Percentiles rank a stretch among this genome's conserved stretches.
Evolutionary conservation across 805 yeast species (phyloP).

Genomic region (Debaryomyces prosopidis): DNA sequence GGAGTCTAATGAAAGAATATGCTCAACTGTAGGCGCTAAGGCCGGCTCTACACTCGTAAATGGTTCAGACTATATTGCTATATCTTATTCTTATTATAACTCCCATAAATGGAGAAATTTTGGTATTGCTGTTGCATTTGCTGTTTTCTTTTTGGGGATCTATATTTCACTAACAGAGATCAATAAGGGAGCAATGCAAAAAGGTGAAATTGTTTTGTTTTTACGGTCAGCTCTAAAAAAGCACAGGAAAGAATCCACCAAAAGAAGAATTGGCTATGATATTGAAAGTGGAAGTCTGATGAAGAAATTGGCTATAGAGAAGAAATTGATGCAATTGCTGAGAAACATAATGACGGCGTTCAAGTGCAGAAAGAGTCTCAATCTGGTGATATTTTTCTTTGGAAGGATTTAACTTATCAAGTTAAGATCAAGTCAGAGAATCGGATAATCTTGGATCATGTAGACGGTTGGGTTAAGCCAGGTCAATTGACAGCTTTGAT

Average conservation of each 20-base stretch:
- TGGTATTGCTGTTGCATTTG: conserved; percentile 61
- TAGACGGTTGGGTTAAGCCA: conserved; percentile 83
- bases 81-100: conserved; percentile 44
- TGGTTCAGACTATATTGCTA: conserved; percentile 33
- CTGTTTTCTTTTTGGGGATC: conserved; percentile 51
- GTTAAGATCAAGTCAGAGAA: conserved; percentile 34
- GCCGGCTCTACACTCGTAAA: conserved; percentile 20
- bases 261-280: conserved; percentile 15
- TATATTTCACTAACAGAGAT: conserved; percentile 58
- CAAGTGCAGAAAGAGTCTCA: conserved; percentile 17
- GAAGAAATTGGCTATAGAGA: conserved; percentile 8
- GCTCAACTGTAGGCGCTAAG: conserved; percentile 22
- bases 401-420: conserved; percentile 75
- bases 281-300: conserved; percentile 20
- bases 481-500: conserved; percentile 77
- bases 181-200: conserved; percentile 63
- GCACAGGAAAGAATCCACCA: conserved; percentile 39
- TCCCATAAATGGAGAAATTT: conserved; percentile 62
- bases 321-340: conserved; percentile 27
- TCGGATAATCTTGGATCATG: conserved; percentile 61
- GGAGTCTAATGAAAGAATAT: conserved; percentile 13
- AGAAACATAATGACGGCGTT: conserved; percentile 25
- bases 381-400: conserved; percentile 58
- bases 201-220: conserved; percentile 70
- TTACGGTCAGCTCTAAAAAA: conserved; percentile 47